These are phyloP conservation scores for Neurospora sp. DNA, from an alignment of 495 filamentous ascomycete species.

Conservation along the genomic window DNA sequence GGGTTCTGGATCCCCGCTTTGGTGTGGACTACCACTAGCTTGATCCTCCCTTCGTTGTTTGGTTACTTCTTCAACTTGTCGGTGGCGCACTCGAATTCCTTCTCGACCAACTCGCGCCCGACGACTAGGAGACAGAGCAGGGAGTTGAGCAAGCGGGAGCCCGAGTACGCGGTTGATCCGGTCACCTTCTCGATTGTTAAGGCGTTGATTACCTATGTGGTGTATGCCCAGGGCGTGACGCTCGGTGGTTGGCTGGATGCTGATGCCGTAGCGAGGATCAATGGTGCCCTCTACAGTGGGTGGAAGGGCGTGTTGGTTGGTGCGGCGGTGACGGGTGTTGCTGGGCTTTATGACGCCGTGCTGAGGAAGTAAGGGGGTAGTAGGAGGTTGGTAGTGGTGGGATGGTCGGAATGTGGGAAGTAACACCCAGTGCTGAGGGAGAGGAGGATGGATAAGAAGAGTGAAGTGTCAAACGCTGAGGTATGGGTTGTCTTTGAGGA, in stretches of 20 bases:
- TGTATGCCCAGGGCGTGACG: constrained; percentile 61
- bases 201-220: constrained; percentile 64
- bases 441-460: not conserved
- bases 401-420: not conserved
- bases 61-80: constrained; percentile 87
- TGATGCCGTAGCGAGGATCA: constrained; percentile 49
- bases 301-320: constrained; percentile 63
- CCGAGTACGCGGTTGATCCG: constrained; percentile 61
- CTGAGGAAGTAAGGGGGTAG: constrained; percentile 49
- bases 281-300: constrained; percentile 58
- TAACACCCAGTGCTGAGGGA: not conserved
- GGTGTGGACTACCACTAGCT: constrained; percentile 65
- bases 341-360: constrained; percentile 74
- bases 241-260: constrained; percentile 53
- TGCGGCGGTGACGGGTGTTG: constrained; percentile 55
- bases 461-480: not conserved
- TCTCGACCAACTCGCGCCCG: constrained; percentile 13
- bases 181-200: constrained; percentile 82
- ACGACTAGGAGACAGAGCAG: constrained; percentile 14
- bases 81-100: constrained; percentile 15
- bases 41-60: constrained; percentile 55
- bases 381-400: not conserved
- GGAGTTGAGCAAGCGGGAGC: constrained; percentile 3
- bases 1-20: constrained; percentile 75
- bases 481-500: not conserved